Base-by-base conservation (phyloP, 805 yeast genomes). In the Saccharomycopsis schoenii region DNA sequence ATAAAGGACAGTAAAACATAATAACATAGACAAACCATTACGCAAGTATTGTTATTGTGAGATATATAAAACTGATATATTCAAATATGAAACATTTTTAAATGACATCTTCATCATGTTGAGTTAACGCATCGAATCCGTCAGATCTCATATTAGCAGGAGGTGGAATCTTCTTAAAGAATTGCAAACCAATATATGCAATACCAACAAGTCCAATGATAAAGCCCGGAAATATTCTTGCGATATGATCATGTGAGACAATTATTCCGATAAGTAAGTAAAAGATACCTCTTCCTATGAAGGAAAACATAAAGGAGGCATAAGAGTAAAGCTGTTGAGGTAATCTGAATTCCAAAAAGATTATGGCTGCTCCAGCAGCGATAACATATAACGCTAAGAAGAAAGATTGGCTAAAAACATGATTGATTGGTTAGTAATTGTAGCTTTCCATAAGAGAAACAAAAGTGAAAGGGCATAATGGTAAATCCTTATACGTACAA, bases 61-160 rank as follows among this genome's bases (percentile, higher is more conserved):
- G 10, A 37, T 14, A 37, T 11, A 37, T 5, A 14, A 37, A 5
- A 14, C 4, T 37, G 4, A 12, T 14, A 37, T 37, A 37, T 11
- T 3, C 15, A 5, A 4, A 12, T 37, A 5, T 37, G 4, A 37
- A 37, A 4, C 41, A 3, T 42, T 47, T 8, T 47, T 8, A 47
- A 21, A 47, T 47, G 15, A 47, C 78, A 43, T 74, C 77, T 43
- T 74, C 77, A 34, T 73, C 77, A 40, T 70, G 71, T 19, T 72
- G 70, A 17, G 72, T 66, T 17, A 74, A 61, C 6, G 73, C 71
- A 47, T 71, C 77, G n/a, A 77, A 77, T 21, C 52, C 52, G 52
- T 77, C 84, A 43, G 79, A 74, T 68, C 80, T 87, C 88, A 90
- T 89, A 73, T 86, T 89, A 61, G 82, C 87, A 19, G 97, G 97